phyloP scores from a whole-genome alignment of 768 basidiomycete genomes.

The Tylopilus intermedius region DNA sequence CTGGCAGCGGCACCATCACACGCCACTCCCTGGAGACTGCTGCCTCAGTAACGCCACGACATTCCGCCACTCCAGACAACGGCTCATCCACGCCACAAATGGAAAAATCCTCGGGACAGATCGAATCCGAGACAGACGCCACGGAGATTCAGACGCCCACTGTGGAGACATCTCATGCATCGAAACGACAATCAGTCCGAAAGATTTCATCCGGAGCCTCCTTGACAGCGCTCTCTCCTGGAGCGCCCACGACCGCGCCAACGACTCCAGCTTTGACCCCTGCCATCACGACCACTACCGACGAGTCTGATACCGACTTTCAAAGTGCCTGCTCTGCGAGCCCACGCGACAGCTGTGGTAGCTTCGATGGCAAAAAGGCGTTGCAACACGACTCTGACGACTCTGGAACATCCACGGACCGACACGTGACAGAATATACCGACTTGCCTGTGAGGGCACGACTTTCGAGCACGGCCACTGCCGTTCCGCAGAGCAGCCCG shows the following conservation, averaged over 20 bases:
- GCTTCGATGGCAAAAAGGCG: constrained; percentile 32
- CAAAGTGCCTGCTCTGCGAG: constrained; percentile 81
- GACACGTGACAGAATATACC: constrained; percentile 31
- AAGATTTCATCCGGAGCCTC: constrained; percentile 33
- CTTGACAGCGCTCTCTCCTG: constrained; percentile 24
- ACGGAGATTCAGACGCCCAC: constrained; percentile 26
- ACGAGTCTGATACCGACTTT: constrained; percentile 82
- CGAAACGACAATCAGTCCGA: constrained; percentile 21
- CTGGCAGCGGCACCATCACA: constrained; percentile 31
- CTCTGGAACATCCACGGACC: constrained; percentile 28
- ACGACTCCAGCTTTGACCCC: constrained; percentile 35
- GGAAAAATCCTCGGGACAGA: constrained; percentile 37
- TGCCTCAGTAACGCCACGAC: constrained; percentile 26
- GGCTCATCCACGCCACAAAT: constrained; percentile 28
- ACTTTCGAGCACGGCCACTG: constrained; percentile 50
- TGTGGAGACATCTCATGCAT: constrained; percentile 24
- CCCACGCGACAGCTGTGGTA: constrained; percentile 62
- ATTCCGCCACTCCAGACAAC: constrained; percentile 20
- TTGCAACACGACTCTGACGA: constrained; percentile 27
- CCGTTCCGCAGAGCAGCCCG: constrained; percentile 40
- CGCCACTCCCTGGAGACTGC: constrained; percentile 23
- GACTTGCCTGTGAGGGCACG: constrained; percentile 46
- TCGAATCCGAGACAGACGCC: constrained; percentile 32
- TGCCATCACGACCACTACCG: constrained; percentile 41
- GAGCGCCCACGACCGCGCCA: constrained; percentile 23